phyloP scores from a whole-genome alignment of 139 green algal species.

The Diplosphaera chodatii region DNA sequence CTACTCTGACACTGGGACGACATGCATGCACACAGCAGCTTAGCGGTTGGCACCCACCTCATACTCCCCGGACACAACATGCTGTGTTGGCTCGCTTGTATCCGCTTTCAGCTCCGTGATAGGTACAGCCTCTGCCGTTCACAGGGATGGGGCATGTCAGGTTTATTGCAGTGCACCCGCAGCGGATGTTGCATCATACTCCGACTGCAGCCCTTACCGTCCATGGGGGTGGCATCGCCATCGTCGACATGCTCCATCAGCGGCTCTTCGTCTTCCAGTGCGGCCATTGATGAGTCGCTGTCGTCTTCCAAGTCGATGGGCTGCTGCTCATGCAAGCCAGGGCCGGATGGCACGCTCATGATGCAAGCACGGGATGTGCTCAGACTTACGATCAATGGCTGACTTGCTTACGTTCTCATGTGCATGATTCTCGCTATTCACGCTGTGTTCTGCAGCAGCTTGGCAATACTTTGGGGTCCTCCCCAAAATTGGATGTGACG shows the following conservation, averaged over 20 bases:
- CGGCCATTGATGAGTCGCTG: conserved; percentile 36
- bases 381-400: too few relatives aligned
- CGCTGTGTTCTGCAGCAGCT: too few relatives aligned
- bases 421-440: too few relatives aligned
- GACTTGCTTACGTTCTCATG: too few relatives aligned
- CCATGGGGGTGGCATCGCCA: conserved; percentile 2
- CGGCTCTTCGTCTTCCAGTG: conserved; percentile 5
- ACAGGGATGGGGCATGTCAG: too few relatives aligned
- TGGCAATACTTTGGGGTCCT: too few relatives aligned
- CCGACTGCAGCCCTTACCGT: conserved; percentile 2
- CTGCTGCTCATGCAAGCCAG: conserved; percentile 9
- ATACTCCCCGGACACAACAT: neutral
- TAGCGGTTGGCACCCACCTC: too few relatives aligned
- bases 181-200: neutral
- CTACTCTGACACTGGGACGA: too few relatives aligned
- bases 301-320: conserved; percentile 33
- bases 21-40: too few relatives aligned
- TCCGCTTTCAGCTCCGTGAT: neutral
- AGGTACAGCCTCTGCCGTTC: neutral
- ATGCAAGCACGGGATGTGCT: too few relatives aligned
- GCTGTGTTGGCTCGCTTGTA: neutral
- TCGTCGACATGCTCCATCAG: conserved; percentile 15
- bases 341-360: too few relatives aligned
- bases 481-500: too few relatives aligned
- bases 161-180: neutral